Conservation (phyloP, 352 stramenopile genomes). For the Phytophthora vignae region DNA sequence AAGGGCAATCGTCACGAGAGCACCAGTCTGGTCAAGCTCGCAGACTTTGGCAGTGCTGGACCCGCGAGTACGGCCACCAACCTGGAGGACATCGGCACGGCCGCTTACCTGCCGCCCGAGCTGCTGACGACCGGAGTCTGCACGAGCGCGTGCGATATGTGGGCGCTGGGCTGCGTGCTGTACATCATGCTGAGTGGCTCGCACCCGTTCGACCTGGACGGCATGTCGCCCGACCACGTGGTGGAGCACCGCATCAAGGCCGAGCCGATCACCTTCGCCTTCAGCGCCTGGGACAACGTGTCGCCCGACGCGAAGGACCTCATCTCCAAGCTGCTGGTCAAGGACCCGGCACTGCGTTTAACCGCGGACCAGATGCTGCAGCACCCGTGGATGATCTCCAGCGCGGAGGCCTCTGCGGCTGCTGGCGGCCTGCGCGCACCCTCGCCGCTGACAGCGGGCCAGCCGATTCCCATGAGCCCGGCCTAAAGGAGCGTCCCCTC, state of each 20-base stretch:
- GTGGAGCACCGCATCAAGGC: slow-evolving; percentile 85
- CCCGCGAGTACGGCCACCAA: slow-evolving; percentile 42
- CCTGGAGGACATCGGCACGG: slow-evolving; percentile 76
- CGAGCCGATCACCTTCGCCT: slow-evolving; percentile 59
- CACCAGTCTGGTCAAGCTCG: slow-evolving; percentile 67
- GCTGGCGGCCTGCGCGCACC: slow-evolving; percentile 16
- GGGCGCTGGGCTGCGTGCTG: slow-evolving; percentile 92
- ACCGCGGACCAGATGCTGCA: slow-evolving; percentile 91
- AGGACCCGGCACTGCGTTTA: slow-evolving; percentile 84
- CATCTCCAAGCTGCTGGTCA: slow-evolving; percentile 86
- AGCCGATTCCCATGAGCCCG: slow-evolving; percentile 34
- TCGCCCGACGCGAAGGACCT: slow-evolving; percentile 92
- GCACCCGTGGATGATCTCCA: slow-evolving; percentile 89
- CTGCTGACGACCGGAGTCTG: slow-evolving; percentile 58
- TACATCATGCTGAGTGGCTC: slow-evolving; percentile 94
- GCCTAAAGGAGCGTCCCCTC: slow-evolving; percentile 11
- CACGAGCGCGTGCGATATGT: slow-evolving; percentile 80
- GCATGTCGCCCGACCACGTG: slow-evolving; percentile 80
- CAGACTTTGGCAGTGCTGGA: slow-evolving; percentile 83
- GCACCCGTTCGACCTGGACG: slow-evolving; percentile 94
- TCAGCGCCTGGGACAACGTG: slow-evolving; percentile 69
- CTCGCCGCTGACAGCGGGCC: slow-evolving; percentile 32
- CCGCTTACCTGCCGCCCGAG: slow-evolving; percentile 76
- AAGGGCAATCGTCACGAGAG: slow-evolving; percentile 25
- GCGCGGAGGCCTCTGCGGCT: slow-evolving; percentile 14